A percentile compares a stretch with the other conserved stretches of the same genome.
Conservation (phyloP, 306 rosid genomes). For the Gillenia trifoliata region DNA sequence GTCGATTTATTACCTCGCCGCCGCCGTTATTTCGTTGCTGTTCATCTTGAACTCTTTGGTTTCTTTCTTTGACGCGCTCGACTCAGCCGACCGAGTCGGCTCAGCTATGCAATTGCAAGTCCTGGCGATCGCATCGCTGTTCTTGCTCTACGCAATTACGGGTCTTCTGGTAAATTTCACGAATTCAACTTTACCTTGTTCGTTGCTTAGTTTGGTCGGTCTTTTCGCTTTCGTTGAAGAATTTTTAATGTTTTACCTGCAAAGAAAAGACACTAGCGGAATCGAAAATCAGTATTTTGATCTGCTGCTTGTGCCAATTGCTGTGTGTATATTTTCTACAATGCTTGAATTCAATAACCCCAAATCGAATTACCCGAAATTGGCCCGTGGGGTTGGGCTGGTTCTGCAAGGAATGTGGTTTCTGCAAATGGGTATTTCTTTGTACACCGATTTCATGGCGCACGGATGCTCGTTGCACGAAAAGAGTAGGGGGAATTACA, state of each 20-base stretch:
- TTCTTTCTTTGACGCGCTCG: constrained; percentile 46
- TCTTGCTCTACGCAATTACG: constrained; percentile 51
- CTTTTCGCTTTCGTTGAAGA: constrained; percentile 68
- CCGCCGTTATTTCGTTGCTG: constrained; percentile 35
- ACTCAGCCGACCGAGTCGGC: constrained; percentile 57
- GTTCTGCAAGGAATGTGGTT: constrained; percentile 80
- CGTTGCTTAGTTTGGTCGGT: constrained; percentile 35
- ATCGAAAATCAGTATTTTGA: constrained; percentile 78
- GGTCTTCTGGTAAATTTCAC: constrained; percentile 29
- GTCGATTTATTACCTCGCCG: constrained; percentile 25
- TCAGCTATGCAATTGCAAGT: constrained; percentile 59
- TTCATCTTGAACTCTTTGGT: constrained; percentile 44
- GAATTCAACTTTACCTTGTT: constrained; percentile 28
- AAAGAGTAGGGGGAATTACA: constrained; percentile 72
- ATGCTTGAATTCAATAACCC: constrained; percentile 39
- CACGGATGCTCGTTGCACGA: constrained; percentile 56
- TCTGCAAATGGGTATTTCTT: constrained; percentile 66
- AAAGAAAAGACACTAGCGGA: constrained; percentile 61
- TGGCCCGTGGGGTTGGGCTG: constrained; percentile 66
- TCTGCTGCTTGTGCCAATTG: constrained; percentile 60
- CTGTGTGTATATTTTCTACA: constrained; percentile 51
- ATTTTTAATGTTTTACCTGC: constrained; percentile 68
- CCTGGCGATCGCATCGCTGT: constrained; percentile 43
- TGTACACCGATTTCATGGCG: constrained; percentile 51
- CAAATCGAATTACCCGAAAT: constrained; percentile 30